Base-by-base conservation (phyloP, 257 asterid species). In the Ophiorrhiza pumila region DNA sequence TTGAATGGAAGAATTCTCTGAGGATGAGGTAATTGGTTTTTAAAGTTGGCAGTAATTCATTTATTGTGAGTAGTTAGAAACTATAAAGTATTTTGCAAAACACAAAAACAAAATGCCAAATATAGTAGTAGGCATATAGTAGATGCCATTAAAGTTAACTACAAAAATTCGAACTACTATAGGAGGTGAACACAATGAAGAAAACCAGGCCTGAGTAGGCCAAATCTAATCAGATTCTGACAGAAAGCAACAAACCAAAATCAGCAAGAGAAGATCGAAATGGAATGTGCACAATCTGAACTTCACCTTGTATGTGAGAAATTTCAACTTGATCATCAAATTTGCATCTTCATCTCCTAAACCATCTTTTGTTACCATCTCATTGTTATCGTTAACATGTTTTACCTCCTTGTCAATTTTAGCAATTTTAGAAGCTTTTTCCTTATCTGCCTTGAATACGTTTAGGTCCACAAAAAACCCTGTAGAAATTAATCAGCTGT, bases 271-370 rank as follows among this genome's bases (percentile, higher is more conserved):
- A 57, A 66, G 74, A 49, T 56, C 70, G 18, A 64, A 39, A 49
- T 2, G 37, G 14, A 52, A 8, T 65, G 27, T 49, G 31, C 12
- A 18, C 22, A 29, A 69, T 20, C 43, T 45, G 67, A 35, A 62
- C 56, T 20, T 65, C 56, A 92, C 99, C 99, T 95, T 95, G 35
- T 95, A 92, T 5, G 98, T 84, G 72, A 95, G 98, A 78, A 95
- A 92, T 77, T 95, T 95, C 89, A 95, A 81, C 87, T 95, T 95
- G 86, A 92, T 83, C 99, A 95, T 95, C 87, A 95, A 77, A 84
- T 95, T 95, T 62, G 99, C 99, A 86, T 95, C 99, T 85, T 92
- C 99, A 80, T 95, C 96, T 42, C 96, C 98, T 83, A 95, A 84
- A 72, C 87, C 86, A 76, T 83, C 82, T 69, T 75, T 84, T 42